These are phyloP conservation scores for Diaporthe sp. DNA, from an alignment of 2,329 filamentous ascomycete genomes.

Conservation along the genomic window DNA sequence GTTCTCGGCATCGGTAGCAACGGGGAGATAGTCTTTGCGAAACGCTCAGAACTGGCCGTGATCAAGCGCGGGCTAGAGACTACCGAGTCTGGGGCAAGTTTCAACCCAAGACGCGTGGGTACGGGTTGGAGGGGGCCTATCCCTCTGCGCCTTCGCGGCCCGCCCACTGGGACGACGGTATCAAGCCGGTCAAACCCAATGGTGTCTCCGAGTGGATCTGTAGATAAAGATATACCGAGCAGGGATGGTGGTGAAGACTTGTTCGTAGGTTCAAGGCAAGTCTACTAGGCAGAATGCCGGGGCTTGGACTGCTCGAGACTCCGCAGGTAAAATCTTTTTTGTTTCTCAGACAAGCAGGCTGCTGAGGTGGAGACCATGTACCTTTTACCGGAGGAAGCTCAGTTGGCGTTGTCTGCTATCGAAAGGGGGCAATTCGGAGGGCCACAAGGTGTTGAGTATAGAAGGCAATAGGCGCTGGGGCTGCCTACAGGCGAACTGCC, in stretches of 20 bases:
- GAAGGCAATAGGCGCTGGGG: too few species aligned
- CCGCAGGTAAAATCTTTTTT: too few species aligned
- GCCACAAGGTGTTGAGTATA: too few species aligned
- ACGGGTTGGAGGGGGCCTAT: background rate
- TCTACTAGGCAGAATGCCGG: background rate
- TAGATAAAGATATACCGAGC: background rate
- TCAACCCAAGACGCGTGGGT: conserved; percentile 30
- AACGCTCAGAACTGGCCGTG: conserved; percentile 35
- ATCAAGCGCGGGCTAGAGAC: conserved; percentile 38
- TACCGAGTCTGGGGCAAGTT: conserved; percentile 33
- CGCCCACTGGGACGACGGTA: background rate
- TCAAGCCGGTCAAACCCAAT: background rate
- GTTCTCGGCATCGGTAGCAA: conserved; percentile 27
- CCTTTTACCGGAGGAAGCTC: too few species aligned
- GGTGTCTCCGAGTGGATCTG: background rate
- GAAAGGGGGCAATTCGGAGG: too few species aligned
- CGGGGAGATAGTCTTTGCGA: conserved; percentile 36
- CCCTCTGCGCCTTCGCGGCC: background rate
- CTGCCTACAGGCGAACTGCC: too few species aligned
- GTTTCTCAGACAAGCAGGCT: too few species aligned
- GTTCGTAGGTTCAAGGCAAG: background rate
- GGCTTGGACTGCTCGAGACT: background rate
- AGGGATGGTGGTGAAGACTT: background rate
- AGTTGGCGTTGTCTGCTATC: too few species aligned
- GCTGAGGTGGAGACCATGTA: too few species aligned